Base-by-base conservation (phyloP, 495 filamentous ascomycete species). In the Corynascus novoguineensis region DNA sequence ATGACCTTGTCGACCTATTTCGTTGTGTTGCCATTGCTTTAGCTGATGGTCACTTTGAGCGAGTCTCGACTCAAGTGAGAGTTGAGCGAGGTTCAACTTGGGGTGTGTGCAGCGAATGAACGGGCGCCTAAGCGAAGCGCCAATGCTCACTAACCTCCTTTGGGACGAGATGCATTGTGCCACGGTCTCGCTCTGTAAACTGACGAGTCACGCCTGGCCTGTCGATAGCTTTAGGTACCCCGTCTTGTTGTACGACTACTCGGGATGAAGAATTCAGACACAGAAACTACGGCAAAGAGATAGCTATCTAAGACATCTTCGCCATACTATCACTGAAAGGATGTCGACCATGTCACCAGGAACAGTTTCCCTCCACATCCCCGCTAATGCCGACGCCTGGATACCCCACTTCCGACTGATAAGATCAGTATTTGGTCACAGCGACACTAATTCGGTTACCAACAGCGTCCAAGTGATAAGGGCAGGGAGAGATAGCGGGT, bases 1-100 rank as follows among this genome's bases (percentile, higher is more conserved):
- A 84, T 80, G 73, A 98, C 89, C 82, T 98, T 98, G 78, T 98
- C 93, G 62, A 97, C 76, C 95, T 97, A 31, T 32, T 51, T 9
- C 14, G 17, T 53, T 27, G 38, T 4, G 34, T 17, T 17, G n/a
- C 9, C 50, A 32, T 53, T 14, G 27, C 34, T 38, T 53, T 51
- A 58, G 40, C 19, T 22, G 5, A 24, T n/a, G 24, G 10, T 44
- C 40, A 41, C 14, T 21, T 38, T 5, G n/a, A 2, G 24, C 19
- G n/a, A 44, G 9, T 14, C 21, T 31, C 15, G 25, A 1, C 3
- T 19, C 10, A 7, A 41, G 29, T 5, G 29, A 31, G 29, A 31
- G 37, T 41, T 17, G 15, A 17, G 14, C 24, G 19, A 44, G 12
- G 40, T 19, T 11, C 14, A 9, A 22, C 21, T 44, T 41, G 14